Evolutionary conservation across 345 rosid species (phyloP), one percentile per base, ranked within the genome.

Genomic region (Aurinia saxatilis): DNA sequence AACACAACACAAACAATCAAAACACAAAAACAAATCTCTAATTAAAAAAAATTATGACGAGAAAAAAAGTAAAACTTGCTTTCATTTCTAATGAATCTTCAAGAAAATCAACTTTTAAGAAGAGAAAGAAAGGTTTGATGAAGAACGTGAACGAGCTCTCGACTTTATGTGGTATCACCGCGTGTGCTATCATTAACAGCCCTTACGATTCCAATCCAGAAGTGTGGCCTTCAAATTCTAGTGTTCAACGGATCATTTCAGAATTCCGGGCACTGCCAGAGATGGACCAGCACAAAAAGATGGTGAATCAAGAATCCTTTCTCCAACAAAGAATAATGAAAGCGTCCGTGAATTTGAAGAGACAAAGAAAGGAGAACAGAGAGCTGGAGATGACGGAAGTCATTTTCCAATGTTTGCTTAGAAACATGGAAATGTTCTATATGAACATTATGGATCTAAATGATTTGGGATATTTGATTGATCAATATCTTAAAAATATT

Each of bases 31-130:
- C 1, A 15, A 8, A 11, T n/a, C n/a, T n/a, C n/a, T n/a, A n/a
- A n/a, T n/a, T n/a, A n/a, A 7, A 19, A n/a, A 8, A 29, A 10
- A 41, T 5, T 6, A 27, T 73, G 69, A 67, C 69, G 2, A 61
- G 77, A 23, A 73, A 73, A 65, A 67, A 66, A 14, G 73, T 73
- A 40, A 67, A 67, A 63, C 72, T 73, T 16, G 67, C 52, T 7
- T 66, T 66, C 15, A 73, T 73, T 14, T 0, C 48, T 37, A 73
- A 73, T 19, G 76, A 66, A 23, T 53, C 71, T 1, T 49, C 63
- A 7, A 73, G 68, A 5, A 73, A 73, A 55, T 54, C 72, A 2
- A 66, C 76, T 0, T 73, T 29, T 44, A 73, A 54, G 50, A 72
- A 72, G 13, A 52, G 72, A 14, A 72, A 72, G 53, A 73, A 73